Evolutionary conservation across 2,329 filamentous ascomycete species (phyloP).

Genomic region (Chalaropsis ovoidea): DNA sequence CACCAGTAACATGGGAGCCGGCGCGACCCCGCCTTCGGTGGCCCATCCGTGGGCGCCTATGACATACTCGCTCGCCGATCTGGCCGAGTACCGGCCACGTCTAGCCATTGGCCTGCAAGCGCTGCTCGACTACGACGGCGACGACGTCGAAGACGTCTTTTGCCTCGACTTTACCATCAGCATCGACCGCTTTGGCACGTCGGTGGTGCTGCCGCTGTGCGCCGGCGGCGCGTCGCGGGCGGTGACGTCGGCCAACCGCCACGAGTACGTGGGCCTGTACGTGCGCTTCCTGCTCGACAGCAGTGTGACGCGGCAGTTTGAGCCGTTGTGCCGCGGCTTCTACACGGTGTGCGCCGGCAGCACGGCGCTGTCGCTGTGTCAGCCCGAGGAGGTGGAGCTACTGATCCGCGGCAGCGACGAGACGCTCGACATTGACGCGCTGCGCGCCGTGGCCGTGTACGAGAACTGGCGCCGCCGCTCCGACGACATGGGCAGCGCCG

Average conservation of each 20-base stretch:
- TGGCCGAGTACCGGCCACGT: conserved; percentile 68
- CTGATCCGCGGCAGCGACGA: conserved; percentile 79
- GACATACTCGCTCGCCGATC: conserved; percentile 67
- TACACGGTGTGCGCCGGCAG: conserved; percentile 87
- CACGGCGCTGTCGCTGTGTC: conserved; percentile 66
- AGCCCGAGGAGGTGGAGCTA: conserved; percentile 84
- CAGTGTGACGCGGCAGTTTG: conserved; percentile 70
- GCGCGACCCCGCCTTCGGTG: conserved; percentile 32
- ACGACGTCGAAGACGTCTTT: conserved; percentile 64
- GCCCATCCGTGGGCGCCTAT: conserved; percentile 49
- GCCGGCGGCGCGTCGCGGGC: conserved; percentile 59
- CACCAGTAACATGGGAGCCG: conserved; percentile 36
- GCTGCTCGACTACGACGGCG: conserved; percentile 71
- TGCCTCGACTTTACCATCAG: conserved; percentile 73
- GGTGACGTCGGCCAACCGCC: conserved; percentile 75
- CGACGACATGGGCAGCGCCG: conserved; percentile 32
- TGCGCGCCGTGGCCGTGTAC: conserved; percentile 68
- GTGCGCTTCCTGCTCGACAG: conserved; percentile 70
- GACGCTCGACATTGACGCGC: conserved; percentile 62
- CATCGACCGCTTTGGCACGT: conserved; percentile 63
- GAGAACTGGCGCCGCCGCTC: conserved; percentile 57
- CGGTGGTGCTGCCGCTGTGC: conserved; percentile 58
- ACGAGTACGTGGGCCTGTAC: conserved; percentile 80
- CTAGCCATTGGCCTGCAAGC: conserved; percentile 66
- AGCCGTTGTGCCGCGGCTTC: conserved; percentile 88